These are phyloP conservation scores for Aspergillus pseudoterreus DNA, from an alignment of 2,329 filamentous ascomycete genomes.

Conservation along the genomic window DNA sequence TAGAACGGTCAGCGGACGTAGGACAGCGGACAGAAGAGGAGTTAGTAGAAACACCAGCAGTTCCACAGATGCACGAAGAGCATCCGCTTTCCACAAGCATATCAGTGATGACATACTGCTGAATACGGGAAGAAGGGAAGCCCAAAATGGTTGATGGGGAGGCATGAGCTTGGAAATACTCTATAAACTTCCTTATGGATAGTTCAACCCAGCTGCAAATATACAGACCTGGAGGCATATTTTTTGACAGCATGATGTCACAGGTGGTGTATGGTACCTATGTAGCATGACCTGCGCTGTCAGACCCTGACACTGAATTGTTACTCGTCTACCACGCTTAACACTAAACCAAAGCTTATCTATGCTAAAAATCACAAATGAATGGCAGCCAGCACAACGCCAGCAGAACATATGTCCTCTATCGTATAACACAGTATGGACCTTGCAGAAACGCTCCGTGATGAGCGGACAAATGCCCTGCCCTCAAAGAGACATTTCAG, in stretches of 20 bases:
- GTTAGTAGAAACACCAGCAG: no score
- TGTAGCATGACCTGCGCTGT: no score
- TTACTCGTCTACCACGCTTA: no score
- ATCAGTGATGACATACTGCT: no score
- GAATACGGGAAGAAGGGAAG: background rate
- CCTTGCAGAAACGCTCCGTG: background rate
- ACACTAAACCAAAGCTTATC: background rate
- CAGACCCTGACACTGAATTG: no score
- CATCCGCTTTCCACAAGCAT: no score
- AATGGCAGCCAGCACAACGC: slow-evolving; percentile 16
- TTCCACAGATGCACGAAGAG: no score
- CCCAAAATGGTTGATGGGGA: background rate
- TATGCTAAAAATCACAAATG: background rate
- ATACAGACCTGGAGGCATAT: background rate
- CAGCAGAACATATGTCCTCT: slow-evolving; percentile 18
- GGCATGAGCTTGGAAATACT: slow-evolving; percentile 1
- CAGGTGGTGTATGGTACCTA: no score
- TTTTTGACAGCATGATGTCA: background rate
- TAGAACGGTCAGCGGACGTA: no score
- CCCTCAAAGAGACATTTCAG: slow-evolving; percentile 29
- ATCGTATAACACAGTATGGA: background rate
- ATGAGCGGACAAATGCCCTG: slow-evolving; percentile 17
- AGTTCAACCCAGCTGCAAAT: slow-evolving; percentile 2
- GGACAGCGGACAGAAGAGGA: no score
- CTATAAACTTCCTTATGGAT: background rate